Evolutionary conservation across 345 rosid genomes (phyloP), one percentile per base, ranked within the genome.

Genomic region (Mallotus nudiflorus): DNA sequence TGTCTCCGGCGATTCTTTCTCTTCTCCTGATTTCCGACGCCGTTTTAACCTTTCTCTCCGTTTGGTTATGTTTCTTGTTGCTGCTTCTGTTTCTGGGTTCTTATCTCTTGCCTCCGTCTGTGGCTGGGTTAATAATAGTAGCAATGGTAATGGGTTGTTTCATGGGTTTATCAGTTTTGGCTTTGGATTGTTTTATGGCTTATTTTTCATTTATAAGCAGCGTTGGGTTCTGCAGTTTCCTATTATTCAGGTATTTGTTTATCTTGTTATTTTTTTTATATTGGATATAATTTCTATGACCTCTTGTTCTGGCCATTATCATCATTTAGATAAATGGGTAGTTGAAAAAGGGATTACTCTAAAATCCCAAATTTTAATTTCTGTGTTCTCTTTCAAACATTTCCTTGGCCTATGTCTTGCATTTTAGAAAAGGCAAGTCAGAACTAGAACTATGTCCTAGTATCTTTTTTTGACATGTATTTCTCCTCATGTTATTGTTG

Each of bases 221-320:
- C 68, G 93, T 76, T 90, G 99, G 97, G 73, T 92, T 9, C 75
- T 95, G 83, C 80, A 85, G 76, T 95, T 95, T 64, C 97, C 99
- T 20, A 87, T 90, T 66, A 86, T 95, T 83, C 99, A 95, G 92
- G 99, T 92, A 29, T 63, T 0, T 31, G 9, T 7, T 22, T 27
- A 1, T 28, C 69, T 24, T 57, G 45, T 18, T 9, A 5, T 12
- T 50, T 68, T 19, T 0, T 54, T 44, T 31, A 42, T 42, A 5
- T 42, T 9, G 27, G 3, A 11, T 55, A 13, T 28, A 0, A n/a
- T n/a, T n/a, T n/a, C n/a, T n/a, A n/a, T n/a, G n/a, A n/a, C n/a
- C n/a, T n/a, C n/a, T n/a, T n/a, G n/a, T n/a, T n/a, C n/a, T n/a
- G n/a, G n/a, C n/a, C 13, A 6, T 5, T 27, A 3, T 12, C 16